Evolutionary conservation across 805 yeast genomes (phyloP), one percentile per base, ranked within the genome.

Genomic region (Myxozyma sirexii): DNA sequence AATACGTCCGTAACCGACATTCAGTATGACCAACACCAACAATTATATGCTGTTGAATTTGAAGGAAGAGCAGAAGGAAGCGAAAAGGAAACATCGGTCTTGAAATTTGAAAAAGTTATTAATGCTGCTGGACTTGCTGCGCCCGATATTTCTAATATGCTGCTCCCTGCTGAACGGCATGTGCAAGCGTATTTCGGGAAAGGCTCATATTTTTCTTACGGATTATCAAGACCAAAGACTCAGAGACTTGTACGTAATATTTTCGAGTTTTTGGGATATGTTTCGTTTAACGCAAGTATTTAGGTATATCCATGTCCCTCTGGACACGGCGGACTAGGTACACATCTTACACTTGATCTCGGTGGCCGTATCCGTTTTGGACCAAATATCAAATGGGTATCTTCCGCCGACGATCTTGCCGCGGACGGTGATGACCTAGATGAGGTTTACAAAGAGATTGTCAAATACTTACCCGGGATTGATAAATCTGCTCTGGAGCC

Each of bases 111-210:
- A 26, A 79, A 79, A 47, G 81, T 91, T 2, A 77, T 91, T 54
- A 91, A 92, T 69, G 77, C 88, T 44, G 96, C 94, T 0, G 97
- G 97, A 0, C 75, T 88, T 27, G 78, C 83, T 65, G 96, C 97
- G 0, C 88, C 87, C 4, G 72, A 73, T n/a, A 74, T 91, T 0
- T 81, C 93, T 13, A 88, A 89, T 66, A 67, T 87, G 80, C 68
- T 91, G 13, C 74, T 89, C 1, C 96, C 96, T 1, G 54, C 68
- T 23, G 83, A 82, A 0, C 74, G 88, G 39, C 86, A 86, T 31
- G 71, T 82, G 44, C 76, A 76, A 31, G 81, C 86, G 8, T 82
- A 78, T 67, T 91, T 82, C 70, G 97, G 93, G 12, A 92, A 90
- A 72, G 97, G 97, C 0, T 88, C 85, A 64, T 91, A 92, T 71